phyloP scores from a whole-genome alignment of 179 eudicot genomes.

The Silene vulgaris region DNA sequence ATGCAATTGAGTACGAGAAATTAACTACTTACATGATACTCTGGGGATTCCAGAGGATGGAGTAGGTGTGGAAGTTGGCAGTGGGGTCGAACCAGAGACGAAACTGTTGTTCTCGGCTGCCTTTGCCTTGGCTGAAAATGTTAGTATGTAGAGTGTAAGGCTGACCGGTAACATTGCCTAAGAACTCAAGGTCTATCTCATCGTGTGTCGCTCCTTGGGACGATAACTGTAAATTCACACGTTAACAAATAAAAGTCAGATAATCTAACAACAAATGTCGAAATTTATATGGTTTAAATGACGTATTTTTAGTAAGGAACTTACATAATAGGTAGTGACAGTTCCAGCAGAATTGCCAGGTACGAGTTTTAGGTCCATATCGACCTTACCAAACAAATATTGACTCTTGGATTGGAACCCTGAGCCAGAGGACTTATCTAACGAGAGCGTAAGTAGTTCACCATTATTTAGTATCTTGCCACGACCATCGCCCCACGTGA shows the following conservation, averaged over 20 bases:
- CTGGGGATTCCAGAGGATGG: conserved; percentile 37
- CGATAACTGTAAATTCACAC: conserved; percentile 25
- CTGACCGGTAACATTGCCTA: conserved; percentile 33
- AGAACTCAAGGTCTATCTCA: conserved; percentile 36
- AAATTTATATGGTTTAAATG: not conserved
- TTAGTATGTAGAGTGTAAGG: conserved; percentile 42
- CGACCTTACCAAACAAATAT: conserved; percentile 30
- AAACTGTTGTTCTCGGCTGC: conserved; percentile 36
- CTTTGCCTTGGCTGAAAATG: conserved; percentile 34
- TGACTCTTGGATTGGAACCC: conserved; percentile 31
- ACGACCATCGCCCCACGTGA: conserved; percentile 37
- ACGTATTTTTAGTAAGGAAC: not conserved
- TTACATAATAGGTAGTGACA: conserved; percentile 33
- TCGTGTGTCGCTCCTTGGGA: conserved; percentile 35
- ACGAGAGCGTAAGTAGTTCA: conserved; percentile 28
- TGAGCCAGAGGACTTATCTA: conserved; percentile 32
- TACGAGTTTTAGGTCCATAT: conserved; percentile 34
- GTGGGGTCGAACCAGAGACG: conserved; percentile 42
- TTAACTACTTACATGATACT: conserved; percentile 28
- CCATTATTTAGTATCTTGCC: conserved; percentile 31
- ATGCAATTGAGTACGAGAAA: not conserved
- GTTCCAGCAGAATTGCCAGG: conserved; percentile 37
- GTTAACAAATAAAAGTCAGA: not conserved
- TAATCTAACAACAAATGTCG: not conserved
- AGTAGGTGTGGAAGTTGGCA: conserved; percentile 34